phyloP scores from a whole-genome alignment of 306 rosid genomes.

The Notholithocarpus densiflorus region DNA sequence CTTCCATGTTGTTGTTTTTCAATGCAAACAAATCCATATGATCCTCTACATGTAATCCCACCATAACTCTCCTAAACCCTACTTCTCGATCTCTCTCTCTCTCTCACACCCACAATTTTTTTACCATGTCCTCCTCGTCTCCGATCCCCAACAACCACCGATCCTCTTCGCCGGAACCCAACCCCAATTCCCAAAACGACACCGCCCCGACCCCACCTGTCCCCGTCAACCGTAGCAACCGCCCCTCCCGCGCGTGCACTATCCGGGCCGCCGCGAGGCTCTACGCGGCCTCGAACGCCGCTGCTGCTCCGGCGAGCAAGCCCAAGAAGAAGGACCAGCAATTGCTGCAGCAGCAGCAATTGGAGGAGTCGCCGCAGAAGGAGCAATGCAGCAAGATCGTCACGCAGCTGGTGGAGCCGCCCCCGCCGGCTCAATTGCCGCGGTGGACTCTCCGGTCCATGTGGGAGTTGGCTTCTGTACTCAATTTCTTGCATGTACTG shows the following conservation, averaged over 20 bases:
- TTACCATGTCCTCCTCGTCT: slow-evolving; percentile 31
- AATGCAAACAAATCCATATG: slow-evolving; percentile 48
- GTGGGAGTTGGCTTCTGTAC: slow-evolving; percentile 97
- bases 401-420: slow-evolving; percentile 70
- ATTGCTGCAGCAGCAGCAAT: slow-evolving; percentile 12
- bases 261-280: slow-evolving; percentile 77
- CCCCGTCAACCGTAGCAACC: slow-evolving; percentile 56
- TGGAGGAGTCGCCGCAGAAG: slow-evolving; percentile 31
- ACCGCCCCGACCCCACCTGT: slow-evolving; percentile 15
- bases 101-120: no score
- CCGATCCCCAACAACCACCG: slow-evolving; percentile 49
- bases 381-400: slow-evolving; percentile 85
- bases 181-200: slow-evolving; percentile 39
- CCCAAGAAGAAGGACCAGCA: slow-evolving; percentile 31
- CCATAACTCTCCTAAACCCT: slow-evolving; percentile 48
- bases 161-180: slow-evolving; percentile 50
- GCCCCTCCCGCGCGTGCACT: slow-evolving; percentile 96
- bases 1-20: slow-evolving; percentile 17
- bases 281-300: slow-evolving; percentile 36
- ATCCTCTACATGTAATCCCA: slow-evolving; percentile 57
- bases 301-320: slow-evolving; percentile 43
- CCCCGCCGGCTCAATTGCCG: slow-evolving; percentile 71
- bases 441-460: slow-evolving; percentile 87
- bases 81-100: slow-evolving; percentile 37
- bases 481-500: slow-evolving; percentile 84